Evolutionary conservation across 106 monocot genomes (phyloP), one percentile per base, ranked within the genome.

Genomic region (Phalaenopsis equestris): DNA sequence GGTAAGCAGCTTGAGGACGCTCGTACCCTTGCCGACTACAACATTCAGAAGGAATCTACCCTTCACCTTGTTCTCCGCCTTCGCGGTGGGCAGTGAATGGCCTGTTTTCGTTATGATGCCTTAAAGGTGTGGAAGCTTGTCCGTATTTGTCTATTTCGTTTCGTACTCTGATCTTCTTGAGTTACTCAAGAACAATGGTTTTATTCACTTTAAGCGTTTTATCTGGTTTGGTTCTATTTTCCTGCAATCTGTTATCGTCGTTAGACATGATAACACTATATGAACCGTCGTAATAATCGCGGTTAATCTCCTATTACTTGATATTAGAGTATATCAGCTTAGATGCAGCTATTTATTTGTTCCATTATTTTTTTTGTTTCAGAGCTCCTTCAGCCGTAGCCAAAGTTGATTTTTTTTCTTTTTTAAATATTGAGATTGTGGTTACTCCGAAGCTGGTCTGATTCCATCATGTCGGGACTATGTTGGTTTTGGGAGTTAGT

Each of bases 21-120:
- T 19, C 74, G 43, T n/a, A 74, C 74, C 5, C 74, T 74, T 17
- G 74, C 74, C 6, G 74, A 74, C n/a, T 74, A 74, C 74, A 74
- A 74, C n/a, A 74, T 74, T 43, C 74, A 74, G 74, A 74, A 74
- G 14, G 74, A 74, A 74, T 74, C 74, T 6, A 74, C 74, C 74
- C 74, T 74, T 74, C 74, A 74, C 45, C 74, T 74, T n/a, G 74
- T 74, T 42, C 74, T 74, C 0, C 74, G 74, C 74, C 74, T 74
- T 45, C 74, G 74, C 4, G 74, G 74, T 17, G 74, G 74, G 1
- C 74, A 45, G 74, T 74, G 74, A 73, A 19, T 37, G 38, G 12
- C n/a, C 10, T 52, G 12, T 30, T 12, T 8, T 41, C n/a, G 37
- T 9, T 39, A 30, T 39, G 70, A 12, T 70, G 24, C 8, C 14